Base-by-base conservation (phyloP, 2,329 filamentous ascomycete species). In the Ceratocystis destructans region DNA sequence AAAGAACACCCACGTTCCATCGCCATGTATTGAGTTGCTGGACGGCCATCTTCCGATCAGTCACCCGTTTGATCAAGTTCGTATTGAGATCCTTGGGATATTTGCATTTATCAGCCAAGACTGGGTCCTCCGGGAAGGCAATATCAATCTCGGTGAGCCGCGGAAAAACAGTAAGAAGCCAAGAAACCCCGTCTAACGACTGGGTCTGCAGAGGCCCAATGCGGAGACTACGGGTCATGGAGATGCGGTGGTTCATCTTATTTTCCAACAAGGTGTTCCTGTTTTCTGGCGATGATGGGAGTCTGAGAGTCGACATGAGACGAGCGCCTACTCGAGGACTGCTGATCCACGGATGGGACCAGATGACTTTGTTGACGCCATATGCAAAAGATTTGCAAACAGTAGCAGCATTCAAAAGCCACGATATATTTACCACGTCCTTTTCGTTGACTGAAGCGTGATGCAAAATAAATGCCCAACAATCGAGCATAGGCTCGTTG, bases 401-500 rank as follows among this genome's bases (percentile, higher is more conserved):
- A 17, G 17, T 44, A 2, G 64, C 50, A 4, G 57, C 17, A 46
- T 20, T 48, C 33, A 53, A 15, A 5, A 66, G 61, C 41, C 65
- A 62, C n/a, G 50, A 31, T 10, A 63, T 20, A 50, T 63, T 45
- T n/a, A 63, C 28, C 25, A 48, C 44, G 46, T 33, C 46, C 25
- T 63, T 63, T 50, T 66, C 65, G 20, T 55, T 41, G 10, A 31
- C 46, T 12, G 59, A 45, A 15, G 65, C 65, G 31, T 63, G 63
- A 12, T 44, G 20, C n/a, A 66, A 20, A 7, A 66, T 63, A 12
- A 57, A 41, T 12, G 65, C 46, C 65, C 65, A 66, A 33, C 59
- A 62, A 62, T 66, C 61, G 7, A 66, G 28, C 65, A 66, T 62
- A 20, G 37, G 57, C 37, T 63, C 61, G 31, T 48, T 48, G 44